A percentile compares a stretch with the other conserved stretches of the same genome.
Evolutionary conservation across 2,329 filamentous ascomycete species (phyloP).

Genomic region (Paraphoma sp.): DNA sequence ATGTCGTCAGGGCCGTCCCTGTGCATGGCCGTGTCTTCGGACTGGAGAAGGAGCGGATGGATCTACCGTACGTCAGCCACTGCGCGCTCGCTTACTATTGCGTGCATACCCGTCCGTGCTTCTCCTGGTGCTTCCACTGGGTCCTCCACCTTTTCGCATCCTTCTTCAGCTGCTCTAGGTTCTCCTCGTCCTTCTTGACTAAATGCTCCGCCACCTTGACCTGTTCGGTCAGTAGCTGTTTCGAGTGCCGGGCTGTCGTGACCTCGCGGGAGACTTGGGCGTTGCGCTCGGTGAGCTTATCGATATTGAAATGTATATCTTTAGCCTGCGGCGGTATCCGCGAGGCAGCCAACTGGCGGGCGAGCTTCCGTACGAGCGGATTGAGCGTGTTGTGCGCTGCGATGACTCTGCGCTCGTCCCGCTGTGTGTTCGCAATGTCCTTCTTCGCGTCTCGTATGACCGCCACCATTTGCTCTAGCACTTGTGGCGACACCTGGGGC

Average conservation of each 20-base stretch:
- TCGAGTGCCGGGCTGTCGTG: conserved; percentile 67
- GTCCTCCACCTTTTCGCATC: conserved; percentile 36
- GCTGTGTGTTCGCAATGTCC: conserved; percentile 66
- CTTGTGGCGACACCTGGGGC: conserved; percentile 62
- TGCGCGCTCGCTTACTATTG: conserved; percentile 5
- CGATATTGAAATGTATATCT: conserved; percentile 67
- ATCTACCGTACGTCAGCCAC: conserved; percentile 33
- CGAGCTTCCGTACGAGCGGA: conserved; percentile 62
- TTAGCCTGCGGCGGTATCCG: conserved; percentile 69
- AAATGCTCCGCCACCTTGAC: conserved; percentile 60
- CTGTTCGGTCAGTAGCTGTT: conserved; percentile 66
- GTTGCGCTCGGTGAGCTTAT: conserved; percentile 68
- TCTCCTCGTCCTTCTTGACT: conserved; percentile 35
- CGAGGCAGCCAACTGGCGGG: conserved; percentile 64
- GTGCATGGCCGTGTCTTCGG: conserved; percentile 17
- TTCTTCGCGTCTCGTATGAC: conserved; percentile 67
- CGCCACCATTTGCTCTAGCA: conserved; percentile 62
- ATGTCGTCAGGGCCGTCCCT: conserved; percentile 43
- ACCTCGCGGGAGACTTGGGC: conserved; percentile 56
- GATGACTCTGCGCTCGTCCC: conserved; percentile 53
- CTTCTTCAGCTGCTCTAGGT: conserved; percentile 36
- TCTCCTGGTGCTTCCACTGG: conserved; percentile 41
- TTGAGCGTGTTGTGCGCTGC: conserved; percentile 65
- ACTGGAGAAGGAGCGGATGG: conserved; percentile 41
- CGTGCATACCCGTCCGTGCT: conserved; percentile 33